A percentile compares a stretch with the other conserved stretches of the same genome.
These are phyloP conservation scores for Candida odintsovae DNA, from an alignment of 805 yeast genomes.

Conservation along the genomic window DNA sequence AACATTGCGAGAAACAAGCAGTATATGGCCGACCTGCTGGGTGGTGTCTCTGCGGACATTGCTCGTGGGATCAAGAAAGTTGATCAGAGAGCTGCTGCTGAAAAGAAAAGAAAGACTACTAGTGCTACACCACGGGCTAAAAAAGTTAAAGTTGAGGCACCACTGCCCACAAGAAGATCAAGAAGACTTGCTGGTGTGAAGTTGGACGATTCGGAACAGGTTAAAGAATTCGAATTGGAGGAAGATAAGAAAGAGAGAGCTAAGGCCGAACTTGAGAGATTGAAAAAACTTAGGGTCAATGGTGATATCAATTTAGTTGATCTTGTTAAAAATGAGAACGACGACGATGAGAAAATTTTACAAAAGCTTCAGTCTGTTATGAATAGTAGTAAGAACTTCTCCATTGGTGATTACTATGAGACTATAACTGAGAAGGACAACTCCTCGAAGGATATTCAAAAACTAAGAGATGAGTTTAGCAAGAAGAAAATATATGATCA, in stretches of 20 bases:
- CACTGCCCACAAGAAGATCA: constrained; percentile 65
- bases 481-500: constrained; percentile 44
- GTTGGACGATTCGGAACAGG: constrained; percentile 42
- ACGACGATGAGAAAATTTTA: constrained; percentile 30
- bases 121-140: constrained; percentile 15
- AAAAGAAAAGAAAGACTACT: constrained; percentile 15
- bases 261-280: constrained; percentile 37
- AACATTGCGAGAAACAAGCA: constrained; percentile 82
- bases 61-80: constrained; percentile 38
- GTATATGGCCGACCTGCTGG: constrained; percentile 62
- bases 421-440: constrained; percentile 35
- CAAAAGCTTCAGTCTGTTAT: constrained; percentile 26
- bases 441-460: constrained; percentile 35
- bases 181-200: constrained; percentile 71
- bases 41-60: constrained; percentile 48
- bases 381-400: constrained; percentile 30
- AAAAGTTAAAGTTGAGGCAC: constrained; percentile 22
- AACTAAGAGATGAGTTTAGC: constrained; percentile 49
- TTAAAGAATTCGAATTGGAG: constrained; percentile 17
- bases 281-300: constrained; percentile 52
- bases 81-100: constrained; percentile 18
- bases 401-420: constrained; percentile 69
- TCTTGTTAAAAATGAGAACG: constrained; percentile 38
- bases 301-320: constrained; percentile 66
- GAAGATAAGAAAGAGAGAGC: constrained; percentile 28